A percentile compares a stretch with the other conserved stretches of the same genome.
Conservation (phyloP, 108 stramenopile species). For the Cyclotella choctawhatcheeana region DNA sequence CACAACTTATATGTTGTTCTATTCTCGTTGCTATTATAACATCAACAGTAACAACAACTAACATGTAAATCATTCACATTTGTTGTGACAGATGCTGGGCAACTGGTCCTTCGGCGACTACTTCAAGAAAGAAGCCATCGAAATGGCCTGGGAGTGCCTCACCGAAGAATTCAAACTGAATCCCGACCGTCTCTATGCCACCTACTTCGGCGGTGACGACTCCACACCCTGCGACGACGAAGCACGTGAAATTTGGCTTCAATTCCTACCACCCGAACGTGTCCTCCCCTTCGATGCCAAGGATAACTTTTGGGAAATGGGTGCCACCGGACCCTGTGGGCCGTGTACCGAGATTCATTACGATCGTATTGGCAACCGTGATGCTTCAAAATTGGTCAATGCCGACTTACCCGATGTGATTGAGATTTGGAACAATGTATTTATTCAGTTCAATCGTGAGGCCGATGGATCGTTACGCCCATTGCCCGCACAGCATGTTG, state of each 20-base stretch:
- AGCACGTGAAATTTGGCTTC: slow-evolving; percentile 91
- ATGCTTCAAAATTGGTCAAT: slow-evolving; percentile 95
- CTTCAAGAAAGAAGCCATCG: slow-evolving; percentile 98
- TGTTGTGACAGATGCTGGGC: slow-evolving; percentile 83
- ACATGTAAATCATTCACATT: too few relatives aligned
- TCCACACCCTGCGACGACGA: slow-evolving; percentile 87
- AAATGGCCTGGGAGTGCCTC: slow-evolving; percentile 96
- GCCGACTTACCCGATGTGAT: slow-evolving; percentile 95
- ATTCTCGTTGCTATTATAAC: neutral
- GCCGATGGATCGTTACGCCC: slow-evolving; percentile 82
- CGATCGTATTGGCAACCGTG: slow-evolving; percentile 97
- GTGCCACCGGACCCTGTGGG: slow-evolving; percentile 98
- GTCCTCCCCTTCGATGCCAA: slow-evolving; percentile 94
- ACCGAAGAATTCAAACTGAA: slow-evolving; percentile 91
- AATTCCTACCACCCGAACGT: slow-evolving; percentile 89
- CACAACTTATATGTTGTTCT: neutral
- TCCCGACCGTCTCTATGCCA: slow-evolving; percentile 89
- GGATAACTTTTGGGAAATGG: slow-evolving; percentile 99
- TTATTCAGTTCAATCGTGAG: slow-evolving; percentile 99
- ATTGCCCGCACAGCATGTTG: slow-evolving; percentile 96
- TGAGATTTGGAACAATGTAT: slow-evolving; percentile 99
- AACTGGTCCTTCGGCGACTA: slow-evolving; percentile 99
- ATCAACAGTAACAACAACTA: too few relatives aligned
- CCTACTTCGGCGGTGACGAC: slow-evolving; percentile 99
- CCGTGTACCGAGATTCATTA: slow-evolving; percentile 98